These are phyloP conservation scores for Sapria himalayana DNA, from an alignment of 345 rosid genomes.

Conservation along the genomic window DNA sequence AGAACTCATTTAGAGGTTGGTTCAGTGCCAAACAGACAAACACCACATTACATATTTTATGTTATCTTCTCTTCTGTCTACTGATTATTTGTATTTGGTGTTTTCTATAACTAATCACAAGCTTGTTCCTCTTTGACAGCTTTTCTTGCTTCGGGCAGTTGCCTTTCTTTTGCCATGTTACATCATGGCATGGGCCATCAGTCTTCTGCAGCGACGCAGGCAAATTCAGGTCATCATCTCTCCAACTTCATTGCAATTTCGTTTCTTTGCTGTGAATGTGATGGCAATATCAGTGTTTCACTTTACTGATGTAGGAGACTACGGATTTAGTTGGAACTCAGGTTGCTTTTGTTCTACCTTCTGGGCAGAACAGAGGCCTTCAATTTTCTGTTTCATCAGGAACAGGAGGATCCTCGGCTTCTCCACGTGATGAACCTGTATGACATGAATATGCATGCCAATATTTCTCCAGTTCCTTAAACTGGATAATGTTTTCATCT, in stretches of 20 bases:
- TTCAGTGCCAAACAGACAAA: too few species aligned
- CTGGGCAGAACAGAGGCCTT: conserved; percentile 58
- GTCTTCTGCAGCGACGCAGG: conserved; percentile 78
- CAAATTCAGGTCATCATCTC: conserved; percentile 55
- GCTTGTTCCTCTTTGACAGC: conserved; percentile 21
- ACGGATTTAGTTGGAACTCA: conserved; percentile 69
- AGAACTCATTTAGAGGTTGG: too few species aligned
- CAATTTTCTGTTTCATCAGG: conserved; percentile 55
- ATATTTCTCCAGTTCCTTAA: too few species aligned
- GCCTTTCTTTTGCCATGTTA: conserved; percentile 86
- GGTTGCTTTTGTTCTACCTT: conserved; percentile 69
- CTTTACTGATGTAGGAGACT: conserved; percentile 42
- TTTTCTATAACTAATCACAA: too few species aligned
- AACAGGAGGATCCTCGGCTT: conserved; percentile 14
- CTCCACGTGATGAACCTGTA: conserved; percentile 30
- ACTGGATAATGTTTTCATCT: too few species aligned
- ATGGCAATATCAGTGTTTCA: conserved; percentile 1
- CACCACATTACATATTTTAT: too few species aligned
- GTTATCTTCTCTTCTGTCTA: too few species aligned
- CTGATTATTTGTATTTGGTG: too few species aligned
- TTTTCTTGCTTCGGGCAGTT: conserved; percentile 62
- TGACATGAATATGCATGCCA: conserved; percentile 6
- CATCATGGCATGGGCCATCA: conserved; percentile 97
- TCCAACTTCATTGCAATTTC: neutral
- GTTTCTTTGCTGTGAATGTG: neutral